Conservation (phyloP, 345 rosid genomes). For the Xanthoceras sorbifolium region DNA sequence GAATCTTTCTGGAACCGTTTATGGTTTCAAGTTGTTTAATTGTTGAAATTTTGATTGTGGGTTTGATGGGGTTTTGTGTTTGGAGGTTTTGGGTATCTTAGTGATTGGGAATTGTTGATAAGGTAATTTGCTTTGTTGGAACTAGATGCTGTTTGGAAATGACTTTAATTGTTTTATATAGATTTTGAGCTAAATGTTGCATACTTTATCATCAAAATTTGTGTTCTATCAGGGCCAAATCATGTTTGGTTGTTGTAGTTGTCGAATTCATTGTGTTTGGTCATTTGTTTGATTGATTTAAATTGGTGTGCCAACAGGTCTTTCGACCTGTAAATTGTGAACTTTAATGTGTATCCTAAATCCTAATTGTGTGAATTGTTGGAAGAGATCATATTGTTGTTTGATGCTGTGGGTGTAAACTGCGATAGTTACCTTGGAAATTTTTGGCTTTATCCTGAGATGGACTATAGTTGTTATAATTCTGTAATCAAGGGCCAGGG, state of each 20-base stretch:
- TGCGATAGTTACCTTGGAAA: background rate
- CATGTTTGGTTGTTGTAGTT: background rate
- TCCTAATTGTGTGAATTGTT: slow-evolving; percentile 4
- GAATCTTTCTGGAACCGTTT: background rate
- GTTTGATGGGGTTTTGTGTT: slow-evolving; percentile 14
- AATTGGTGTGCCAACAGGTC: background rate
- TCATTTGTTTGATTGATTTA: background rate
- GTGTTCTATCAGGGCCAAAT: background rate
- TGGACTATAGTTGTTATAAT: background rate
- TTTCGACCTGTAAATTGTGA: background rate
- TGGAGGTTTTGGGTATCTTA: slow-evolving; percentile 18
- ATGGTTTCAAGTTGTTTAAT: slow-evolving; percentile 10
- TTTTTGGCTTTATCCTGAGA: background rate
- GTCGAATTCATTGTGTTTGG: background rate
- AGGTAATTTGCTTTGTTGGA: background rate
- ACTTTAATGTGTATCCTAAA: background rate
- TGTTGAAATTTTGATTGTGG: slow-evolving; percentile 20
- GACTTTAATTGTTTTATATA: background rate
- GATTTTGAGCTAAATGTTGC: background rate
- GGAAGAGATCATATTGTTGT: background rate
- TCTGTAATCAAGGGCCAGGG: background rate
- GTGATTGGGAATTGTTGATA: slow-evolving; percentile 11
- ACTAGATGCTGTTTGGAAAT: background rate
- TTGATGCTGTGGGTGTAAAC: background rate
- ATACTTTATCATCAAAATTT: background rate